Evolutionary conservation across 371 early-diverging fungal species (phyloP).

Genomic region (Nematocida ausubeli): DNA sequence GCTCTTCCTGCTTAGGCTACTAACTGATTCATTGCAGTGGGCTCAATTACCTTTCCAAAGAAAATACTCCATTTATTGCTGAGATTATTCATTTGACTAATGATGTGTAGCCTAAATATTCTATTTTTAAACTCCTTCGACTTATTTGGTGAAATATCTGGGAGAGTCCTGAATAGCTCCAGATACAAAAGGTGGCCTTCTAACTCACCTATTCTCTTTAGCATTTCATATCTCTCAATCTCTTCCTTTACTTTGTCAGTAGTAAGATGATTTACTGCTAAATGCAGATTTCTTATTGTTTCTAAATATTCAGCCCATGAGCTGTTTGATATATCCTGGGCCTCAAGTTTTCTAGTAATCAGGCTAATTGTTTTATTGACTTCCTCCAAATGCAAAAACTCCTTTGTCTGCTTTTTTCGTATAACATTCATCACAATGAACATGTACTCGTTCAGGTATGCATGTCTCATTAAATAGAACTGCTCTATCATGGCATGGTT

Average conservation of each 20-base stretch:
- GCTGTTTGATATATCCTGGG: background rate
- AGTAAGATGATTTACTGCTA: background rate
- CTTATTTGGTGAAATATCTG: background rate
- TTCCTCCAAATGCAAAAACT: background rate
- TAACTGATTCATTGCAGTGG: no score
- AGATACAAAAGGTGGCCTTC: background rate
- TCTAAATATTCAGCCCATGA: conserved; percentile 1
- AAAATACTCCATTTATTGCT: background rate
- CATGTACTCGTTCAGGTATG: conserved; percentile 3
- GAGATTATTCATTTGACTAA: background rate
- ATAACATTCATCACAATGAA: background rate
- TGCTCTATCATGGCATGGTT: background rate
- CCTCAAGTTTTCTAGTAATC: background rate
- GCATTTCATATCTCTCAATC: background rate
- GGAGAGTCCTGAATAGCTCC: conserved; percentile 18
- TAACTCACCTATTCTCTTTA: background rate
- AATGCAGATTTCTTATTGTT: no score
- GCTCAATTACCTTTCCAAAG: background rate
- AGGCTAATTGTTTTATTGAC: background rate
- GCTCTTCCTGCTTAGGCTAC: no score
- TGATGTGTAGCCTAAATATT: conserved; percentile 3
- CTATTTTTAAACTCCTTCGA: conserved; percentile 3
- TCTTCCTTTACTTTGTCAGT: background rate
- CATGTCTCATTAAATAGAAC: background rate
- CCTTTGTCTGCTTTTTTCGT: background rate